Evolutionary conservation across 768 basidiomycete species (phyloP), one percentile per base, ranked within the genome.

Genomic region (Coprinopsis marcescibilis): DNA sequence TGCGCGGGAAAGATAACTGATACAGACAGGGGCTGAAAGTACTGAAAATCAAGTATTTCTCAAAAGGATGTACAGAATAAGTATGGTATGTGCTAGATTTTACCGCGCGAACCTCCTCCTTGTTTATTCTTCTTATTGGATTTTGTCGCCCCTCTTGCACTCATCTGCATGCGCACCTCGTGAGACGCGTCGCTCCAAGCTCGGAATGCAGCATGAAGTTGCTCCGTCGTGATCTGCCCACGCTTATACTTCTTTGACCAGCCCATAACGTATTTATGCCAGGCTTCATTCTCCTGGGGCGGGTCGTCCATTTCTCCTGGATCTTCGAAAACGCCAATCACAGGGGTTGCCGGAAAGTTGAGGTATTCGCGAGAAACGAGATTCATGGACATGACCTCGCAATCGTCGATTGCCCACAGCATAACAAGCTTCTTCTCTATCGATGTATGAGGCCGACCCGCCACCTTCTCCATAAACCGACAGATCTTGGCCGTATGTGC

Each of bases 391-490:
- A 60, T 23, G 7, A 47, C 48, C 10, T 14, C 33, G 44, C 49
- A 54, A 19, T 37, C 49, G 29, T 43, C 25, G 4, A 41, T 25
- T 25, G 34, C 37, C 21, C 48, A 62, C 14, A 37, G 41, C 43
- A 55, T 35, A 2, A 58, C 36, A 21, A 65, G 42, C 6, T 55
- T 42, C 48, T 52, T 52, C 34, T 69, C 65, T 4, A 40, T 36
- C 2, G 29, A 19, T 1, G 57, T 47, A 23, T 53, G 45, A 17
- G 41, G 20, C 26, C 58, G 49, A 8, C 61, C 64, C 4, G 62
- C 52, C n/a, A 71, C 55, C 6, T 54, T 47, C 3, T 62, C 59
- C 60, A 68, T 63, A 40, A 69, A 63, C 1, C 43, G 37, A 14
- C 37, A 51, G 11, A 70, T 50, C 1, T 51, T 25, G 2, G 26